Evolutionary conservation across 2,329 filamentous ascomycete genomes (phyloP).

Genomic region (Scleromitrula shiraiana): DNA sequence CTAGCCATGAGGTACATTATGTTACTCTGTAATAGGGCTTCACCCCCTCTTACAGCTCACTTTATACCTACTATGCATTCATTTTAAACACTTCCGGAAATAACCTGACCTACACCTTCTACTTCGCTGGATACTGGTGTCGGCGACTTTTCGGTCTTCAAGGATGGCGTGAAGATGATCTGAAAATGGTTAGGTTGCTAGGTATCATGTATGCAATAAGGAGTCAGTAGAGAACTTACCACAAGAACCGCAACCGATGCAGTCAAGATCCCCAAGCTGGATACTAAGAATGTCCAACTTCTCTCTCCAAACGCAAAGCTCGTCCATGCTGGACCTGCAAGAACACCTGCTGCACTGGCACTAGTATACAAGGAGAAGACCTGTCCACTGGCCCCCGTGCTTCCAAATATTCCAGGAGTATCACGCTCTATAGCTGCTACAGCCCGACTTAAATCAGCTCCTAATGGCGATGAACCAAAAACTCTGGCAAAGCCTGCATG

Average conservation of each 20-base stretch:
- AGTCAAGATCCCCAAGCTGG: constrained; percentile 12
- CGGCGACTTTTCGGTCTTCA: background rate
- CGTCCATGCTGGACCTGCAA: constrained; percentile 12
- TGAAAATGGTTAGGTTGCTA: background rate
- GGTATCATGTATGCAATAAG: background rate
- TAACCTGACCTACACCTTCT: background rate
- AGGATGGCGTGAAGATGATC: background rate
- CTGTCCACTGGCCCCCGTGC: constrained; percentile 10
- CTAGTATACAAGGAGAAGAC: constrained; percentile 13
- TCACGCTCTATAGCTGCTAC: constrained; percentile 9
- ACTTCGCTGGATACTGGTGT: background rate
- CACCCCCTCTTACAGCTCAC: too few species aligned
- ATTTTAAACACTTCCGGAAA: background rate
- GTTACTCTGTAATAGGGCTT: too few species aligned
- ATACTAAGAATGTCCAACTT: constrained; percentile 10
- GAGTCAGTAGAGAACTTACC: background rate
- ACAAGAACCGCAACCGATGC: constrained; percentile 5
- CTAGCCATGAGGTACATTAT: too few species aligned
- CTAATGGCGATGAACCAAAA: constrained; percentile 10
- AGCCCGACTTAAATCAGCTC: constrained; percentile 11
- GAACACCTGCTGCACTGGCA: constrained; percentile 11
- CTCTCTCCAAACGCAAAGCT: constrained; percentile 7
- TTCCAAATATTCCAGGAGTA: constrained; percentile 10
- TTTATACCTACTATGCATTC: background rate
- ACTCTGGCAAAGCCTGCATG: constrained; percentile 7